These are phyloP conservation scores for Saccharomycopsis sp. DNA, from an alignment of 805 yeast species.

Conservation along the genomic window DNA sequence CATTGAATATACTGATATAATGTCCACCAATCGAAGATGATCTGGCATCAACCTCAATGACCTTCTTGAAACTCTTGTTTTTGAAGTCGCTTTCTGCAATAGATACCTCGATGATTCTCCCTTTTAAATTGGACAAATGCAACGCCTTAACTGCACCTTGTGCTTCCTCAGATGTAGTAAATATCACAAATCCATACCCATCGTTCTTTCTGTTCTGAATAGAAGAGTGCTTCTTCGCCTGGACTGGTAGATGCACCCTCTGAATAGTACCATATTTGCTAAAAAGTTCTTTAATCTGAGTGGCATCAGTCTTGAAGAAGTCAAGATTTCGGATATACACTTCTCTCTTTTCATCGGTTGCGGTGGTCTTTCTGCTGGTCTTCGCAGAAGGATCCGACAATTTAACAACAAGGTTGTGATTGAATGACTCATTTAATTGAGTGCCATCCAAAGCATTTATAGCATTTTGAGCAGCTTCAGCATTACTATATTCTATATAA, in stretches of 20 bases:
- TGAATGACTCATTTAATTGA: conserved; percentile 27
- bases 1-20: conserved; percentile 8
- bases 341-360: conserved; percentile 50
- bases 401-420: conserved; percentile 45
- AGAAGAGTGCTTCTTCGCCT: conserved; percentile 22
- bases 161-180: conserved; percentile 42
- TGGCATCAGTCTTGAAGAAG: conserved; percentile 35
- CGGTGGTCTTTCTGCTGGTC: conserved; percentile 38
- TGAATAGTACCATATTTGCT: conserved; percentile 47
- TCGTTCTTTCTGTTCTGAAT: conserved; percentile 36
- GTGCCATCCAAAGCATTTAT: conserved; percentile 36
- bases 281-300: conserved; percentile 37
- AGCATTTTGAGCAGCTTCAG: conserved; percentile 41
- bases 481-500: conserved; percentile 50
- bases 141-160: conserved; percentile 48
- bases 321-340: conserved; percentile 49
- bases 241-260: conserved; percentile 42
- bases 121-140: conserved; percentile 38
- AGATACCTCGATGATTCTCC: conserved; percentile 42
- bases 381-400: conserved; percentile 58
- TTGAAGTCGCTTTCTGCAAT: conserved; percentile 38
- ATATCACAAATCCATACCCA: conserved; percentile 64
- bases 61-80: conserved; percentile 28
- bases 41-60: conserved; percentile 4
- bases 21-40: not conserved